phyloP scores from a whole-genome alignment of 257 asterid genomes.

The Phtheirospermum japonicum region DNA sequence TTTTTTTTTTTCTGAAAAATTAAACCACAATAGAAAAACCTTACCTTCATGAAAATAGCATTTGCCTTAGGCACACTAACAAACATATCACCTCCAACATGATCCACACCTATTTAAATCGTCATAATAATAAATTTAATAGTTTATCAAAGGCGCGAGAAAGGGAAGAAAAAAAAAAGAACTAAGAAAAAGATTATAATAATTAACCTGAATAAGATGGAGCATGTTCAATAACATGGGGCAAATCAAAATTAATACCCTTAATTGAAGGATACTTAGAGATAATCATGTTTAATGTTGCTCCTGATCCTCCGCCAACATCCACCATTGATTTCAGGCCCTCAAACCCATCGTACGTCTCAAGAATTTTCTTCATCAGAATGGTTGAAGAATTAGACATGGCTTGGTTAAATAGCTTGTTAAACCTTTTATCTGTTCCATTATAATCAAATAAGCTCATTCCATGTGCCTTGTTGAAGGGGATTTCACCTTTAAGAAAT shows the following conservation, averaged over 20 bases:
- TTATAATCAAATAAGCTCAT: conserved; percentile 38
- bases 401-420: conserved; percentile 31
- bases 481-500: conserved; percentile 42
- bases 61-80: background rate
- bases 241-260: too few relatives aligned
- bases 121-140: too few relatives aligned
- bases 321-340: conserved; percentile 38
- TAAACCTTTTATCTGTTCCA: conserved; percentile 24
- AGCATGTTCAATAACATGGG: conserved; percentile 45
- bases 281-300: conserved; percentile 31
- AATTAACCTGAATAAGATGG: too few relatives aligned
- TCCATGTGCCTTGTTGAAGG: conserved; percentile 43
- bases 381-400: conserved; percentile 37
- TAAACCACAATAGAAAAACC: too few relatives aligned
- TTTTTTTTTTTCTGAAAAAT: too few relatives aligned
- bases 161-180: too few relatives aligned
- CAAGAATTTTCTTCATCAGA: conserved; percentile 31
- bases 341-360: too few relatives aligned
- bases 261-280: too few relatives aligned
- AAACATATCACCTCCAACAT: conserved; percentile 18
- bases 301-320: conserved; percentile 56
- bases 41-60: background rate
- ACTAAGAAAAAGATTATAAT: too few relatives aligned
- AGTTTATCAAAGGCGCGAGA: too few relatives aligned
- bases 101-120: conserved; percentile 53